Base-by-base conservation (phyloP, 2,329 filamentous ascomycete genomes). In the Penicillium thymicola region DNA sequence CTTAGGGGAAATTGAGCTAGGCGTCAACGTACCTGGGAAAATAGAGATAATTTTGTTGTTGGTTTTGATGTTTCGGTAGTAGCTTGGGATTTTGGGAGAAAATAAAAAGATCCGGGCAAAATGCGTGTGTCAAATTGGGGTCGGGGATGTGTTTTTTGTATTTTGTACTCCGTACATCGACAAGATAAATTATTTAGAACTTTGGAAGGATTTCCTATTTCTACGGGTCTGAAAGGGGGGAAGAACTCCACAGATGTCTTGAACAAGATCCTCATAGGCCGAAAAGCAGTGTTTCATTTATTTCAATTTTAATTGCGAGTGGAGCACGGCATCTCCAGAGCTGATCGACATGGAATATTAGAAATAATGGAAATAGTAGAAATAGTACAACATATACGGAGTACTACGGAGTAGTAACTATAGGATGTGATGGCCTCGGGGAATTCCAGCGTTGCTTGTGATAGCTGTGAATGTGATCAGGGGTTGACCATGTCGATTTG, bases 241-340 rank as follows among this genome's bases (percentile, higher is more conserved):
- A 21, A 48, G 11, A n/a, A 23, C 25, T 27, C 50, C 48, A 49
- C 57, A 40, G 51, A 46, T 57, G 25, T 51, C 38, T 58, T 32
- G 18, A 44, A 40, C 34, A 37, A 21, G 25, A 52, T 50, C 45
- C 59, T 48, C 28, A 51, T 62, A 53, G 55, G 47, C 45, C 32
- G 40, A 48, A 13, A 42, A 37, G 42, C 14, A n/a, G 34, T 53
- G 59, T 63, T 62, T 62, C 61, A 60, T 62, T 63, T 63, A 46
- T 41, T 56, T 13, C 46, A 32, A 40, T 42, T 54, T 49, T 42
- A 38, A 45, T 50, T 44, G 9, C 14, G 2, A 51, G 61, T 62
- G 61, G 61, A 60, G 55, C 48, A 44, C 38, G 47, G 58, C 52
- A 49, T 51, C 46, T 38, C 50, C 42, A 40, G 41, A 49, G 16